Evolutionary conservation across 768 basidiomycete species (phyloP).

Genomic region (Pleurotus djamor): DNA sequence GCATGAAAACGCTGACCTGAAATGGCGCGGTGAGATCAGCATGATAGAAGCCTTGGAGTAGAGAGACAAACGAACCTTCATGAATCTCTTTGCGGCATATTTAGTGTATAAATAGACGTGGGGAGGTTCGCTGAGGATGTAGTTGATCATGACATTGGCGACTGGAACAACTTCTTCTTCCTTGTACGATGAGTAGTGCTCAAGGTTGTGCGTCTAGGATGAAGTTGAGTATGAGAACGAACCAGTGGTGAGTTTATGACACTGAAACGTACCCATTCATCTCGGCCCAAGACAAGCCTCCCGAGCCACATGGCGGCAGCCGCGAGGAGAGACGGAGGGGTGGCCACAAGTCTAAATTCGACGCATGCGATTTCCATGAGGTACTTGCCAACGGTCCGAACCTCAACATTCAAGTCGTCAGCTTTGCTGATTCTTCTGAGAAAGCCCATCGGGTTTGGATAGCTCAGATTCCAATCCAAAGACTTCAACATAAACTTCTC

Average conservation of each 20-base stretch:
- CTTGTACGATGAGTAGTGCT: constrained; percentile 85
- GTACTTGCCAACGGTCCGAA: constrained; percentile 88
- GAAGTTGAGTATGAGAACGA: constrained; percentile 10
- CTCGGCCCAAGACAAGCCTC: constrained; percentile 71
- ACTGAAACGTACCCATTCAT: constrained; percentile 70
- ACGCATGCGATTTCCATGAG: constrained; percentile 83
- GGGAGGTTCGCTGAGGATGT: constrained; percentile 64
- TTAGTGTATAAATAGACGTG: constrained; percentile 87
- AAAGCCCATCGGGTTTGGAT: constrained; percentile 89
- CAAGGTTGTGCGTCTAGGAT: constrained; percentile 74
- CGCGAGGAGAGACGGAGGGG: constrained; percentile 76
- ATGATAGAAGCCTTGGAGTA: neutral
- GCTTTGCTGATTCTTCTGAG: constrained; percentile 90
- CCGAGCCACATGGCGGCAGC: constrained; percentile 89
- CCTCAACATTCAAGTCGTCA: constrained; percentile 85
- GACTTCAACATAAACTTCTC: constrained; percentile 88
- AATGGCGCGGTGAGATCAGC: neutral
- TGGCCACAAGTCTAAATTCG: constrained; percentile 74
- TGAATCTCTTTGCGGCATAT: constrained; percentile 80
- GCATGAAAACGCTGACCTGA: constrained; percentile 62
- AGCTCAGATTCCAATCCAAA: constrained; percentile 82
- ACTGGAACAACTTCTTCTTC: constrained; percentile 78
- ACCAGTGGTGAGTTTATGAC: neutral
- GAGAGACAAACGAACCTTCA: constrained; percentile 57
- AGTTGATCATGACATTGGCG: constrained; percentile 87